Percentiles rank a stretch among this genome's conserved stretches.
Evolutionary conservation across 306 rosid species (phyloP).

Genomic region (Rosa multiflora): DNA sequence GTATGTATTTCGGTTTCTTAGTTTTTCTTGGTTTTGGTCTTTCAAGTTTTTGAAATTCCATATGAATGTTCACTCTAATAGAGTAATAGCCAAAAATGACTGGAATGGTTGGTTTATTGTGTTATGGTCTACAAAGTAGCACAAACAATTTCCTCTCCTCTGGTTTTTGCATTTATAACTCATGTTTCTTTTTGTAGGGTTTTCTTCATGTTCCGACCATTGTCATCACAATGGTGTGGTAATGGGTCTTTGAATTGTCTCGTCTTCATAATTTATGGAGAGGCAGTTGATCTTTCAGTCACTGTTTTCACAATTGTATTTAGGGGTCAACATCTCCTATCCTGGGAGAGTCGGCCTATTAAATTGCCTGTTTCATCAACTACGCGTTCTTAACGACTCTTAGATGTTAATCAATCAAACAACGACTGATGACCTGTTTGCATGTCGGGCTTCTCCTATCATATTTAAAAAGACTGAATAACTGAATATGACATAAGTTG

Average conservation of each 20-base stretch:
- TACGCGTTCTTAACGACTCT: not conserved
- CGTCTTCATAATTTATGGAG: not conserved
- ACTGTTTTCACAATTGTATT: not conserved
- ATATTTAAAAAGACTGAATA: too few relatives aligned
- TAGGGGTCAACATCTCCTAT: not conserved
- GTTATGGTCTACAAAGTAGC: not conserved
- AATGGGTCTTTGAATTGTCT: not conserved
- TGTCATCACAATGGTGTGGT: not conserved
- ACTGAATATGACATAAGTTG: too few relatives aligned
- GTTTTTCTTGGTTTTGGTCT: not conserved
- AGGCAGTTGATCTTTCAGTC: not conserved
- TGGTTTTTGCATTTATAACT: too few relatives aligned
- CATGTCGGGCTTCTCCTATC: not conserved
- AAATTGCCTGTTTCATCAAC: not conserved
- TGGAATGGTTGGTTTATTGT: not conserved
- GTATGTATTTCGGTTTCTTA: constrained; percentile 5
- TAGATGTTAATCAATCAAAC: not conserved
- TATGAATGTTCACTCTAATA: not conserved
- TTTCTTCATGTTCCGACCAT: not conserved
- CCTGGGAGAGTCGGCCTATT: not conserved
- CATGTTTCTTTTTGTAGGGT: not conserved
- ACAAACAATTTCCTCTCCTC: too few relatives aligned
- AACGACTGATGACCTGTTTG: not conserved
- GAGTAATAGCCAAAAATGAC: too few relatives aligned
- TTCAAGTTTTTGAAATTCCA: not conserved